Percentiles rank a stretch among this genome's conserved stretches.
Conservation (phyloP, 169 alveolate species). For the Toxoplasma gondii region DNA sequence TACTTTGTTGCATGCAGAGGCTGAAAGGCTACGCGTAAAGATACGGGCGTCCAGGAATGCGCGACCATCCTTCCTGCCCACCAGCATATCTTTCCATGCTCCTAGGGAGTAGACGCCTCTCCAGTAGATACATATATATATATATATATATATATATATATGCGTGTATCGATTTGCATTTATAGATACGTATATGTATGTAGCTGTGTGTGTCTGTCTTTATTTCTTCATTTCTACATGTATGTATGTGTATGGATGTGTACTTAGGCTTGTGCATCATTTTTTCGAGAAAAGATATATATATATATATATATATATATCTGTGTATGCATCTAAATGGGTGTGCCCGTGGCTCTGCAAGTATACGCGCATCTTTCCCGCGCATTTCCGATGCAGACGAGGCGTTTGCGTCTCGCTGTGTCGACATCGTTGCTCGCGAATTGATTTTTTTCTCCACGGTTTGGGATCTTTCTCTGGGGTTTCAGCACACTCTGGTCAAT, state of each 20-base stretch:
- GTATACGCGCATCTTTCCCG: background rate
- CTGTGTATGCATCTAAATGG: background rate
- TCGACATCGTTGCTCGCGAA: background rate
- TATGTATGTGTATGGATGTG: background rate
- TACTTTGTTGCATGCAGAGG: too few species aligned
- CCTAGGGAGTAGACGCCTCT: too few species aligned
- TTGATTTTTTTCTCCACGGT: background rate
- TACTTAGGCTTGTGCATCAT: background rate
- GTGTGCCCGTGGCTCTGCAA: background rate
- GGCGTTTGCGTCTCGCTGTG: background rate
- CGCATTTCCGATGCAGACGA: too few species aligned
- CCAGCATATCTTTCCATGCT: too few species aligned
- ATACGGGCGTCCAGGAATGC: too few species aligned
- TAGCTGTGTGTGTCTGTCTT: background rate
- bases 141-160: too few species aligned
- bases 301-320: background rate
- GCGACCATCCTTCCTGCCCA: too few species aligned
- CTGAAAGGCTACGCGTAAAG: too few species aligned
- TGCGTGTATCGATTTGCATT: background rate
- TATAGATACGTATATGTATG: background rate
- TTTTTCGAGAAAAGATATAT: background rate
- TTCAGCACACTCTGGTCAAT: conserved; percentile 17
- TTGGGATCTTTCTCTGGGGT: background rate
- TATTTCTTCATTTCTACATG: background rate
- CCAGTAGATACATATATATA: too few species aligned